Base-by-base conservation (phyloP, 202 grass and related monocot genomes). In the Setaria italica region DNA sequence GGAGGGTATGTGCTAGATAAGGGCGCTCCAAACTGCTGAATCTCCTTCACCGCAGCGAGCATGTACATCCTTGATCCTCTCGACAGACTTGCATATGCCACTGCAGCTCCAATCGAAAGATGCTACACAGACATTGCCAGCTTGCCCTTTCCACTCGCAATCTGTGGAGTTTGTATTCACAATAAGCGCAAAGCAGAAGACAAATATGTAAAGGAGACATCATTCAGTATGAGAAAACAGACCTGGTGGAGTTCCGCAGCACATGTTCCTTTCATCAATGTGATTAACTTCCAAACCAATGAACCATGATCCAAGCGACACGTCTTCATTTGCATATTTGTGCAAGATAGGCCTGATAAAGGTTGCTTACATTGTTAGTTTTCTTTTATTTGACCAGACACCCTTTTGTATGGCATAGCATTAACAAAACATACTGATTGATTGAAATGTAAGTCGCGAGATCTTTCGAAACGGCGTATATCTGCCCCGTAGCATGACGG, bases 71-170 rank as follows among this genome's bases (percentile, higher is more conserved):
- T 91, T 91, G 34, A 97, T 85, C 84, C 84, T 94, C 90, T 97
- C 90, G 3, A 92, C 90, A 11, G 95, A 97, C 79, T 94, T 94
- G 87, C 95, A 97, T 77, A 97, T 97, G 51, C 95, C 95, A 57
- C 90, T 97, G 80, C 95, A 97, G 70, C 74, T 94, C 95, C 95
- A 97, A 66, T 97, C 95, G 7, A 97, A 97, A 30, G 95, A 97
- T 4, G 95, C 95, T 7, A 97, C 83, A 7, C 92, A 97, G 0
- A 97, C 79, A 80, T 92, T 97, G 62, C 92, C 95, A 43, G 88
- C 92, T 81, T 97, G 90, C 25, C 90, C 86, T 80, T 97, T 97
- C 95, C 90, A 92, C 75, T 97, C 90, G 65, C 95, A 97, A 73
- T 97, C 92, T 97, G 81, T 20, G 48, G 19, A 68, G 41, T 62